Evolutionary conservation across 202 grass and related monocot species (phyloP), one percentile per base, ranked within the genome.

Genomic region (Bolboschoenoplectus hybrid): DNA sequence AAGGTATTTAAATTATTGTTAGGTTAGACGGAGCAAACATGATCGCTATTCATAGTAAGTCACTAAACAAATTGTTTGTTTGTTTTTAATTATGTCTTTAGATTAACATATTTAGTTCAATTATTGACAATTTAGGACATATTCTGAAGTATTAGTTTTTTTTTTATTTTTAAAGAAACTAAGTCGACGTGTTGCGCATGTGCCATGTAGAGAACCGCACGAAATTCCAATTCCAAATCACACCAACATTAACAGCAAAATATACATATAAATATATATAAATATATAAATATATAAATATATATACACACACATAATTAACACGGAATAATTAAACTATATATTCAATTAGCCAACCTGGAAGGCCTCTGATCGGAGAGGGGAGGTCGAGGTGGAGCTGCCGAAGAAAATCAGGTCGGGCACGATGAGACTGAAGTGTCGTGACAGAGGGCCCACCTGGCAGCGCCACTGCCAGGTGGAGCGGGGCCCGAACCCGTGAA

Each of bases 391-490:
- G 49, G 26, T 84, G 78, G 75, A 71, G 45, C 79, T 81, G 26
- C 91, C 90, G 67, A 98, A 98, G 93, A 92, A 92, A 44, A 98
- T 63, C 81, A 95, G 83, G 86, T 98, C 90, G 2, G 93, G 91
- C 17, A 98, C 84, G 87, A 98, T 32, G 84, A 98, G 36, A 82
- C 94, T 88, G 91, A 93, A 95, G 36, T 91, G 93, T 19, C 81
- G 61, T 26, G 91, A 91, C 4, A 98, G 87, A 4, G 90, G 67
- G 0, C 90, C 65, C 9, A 98, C 91, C 89, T 95, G 87, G 79
- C 72, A 85, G 80, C 90, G 84, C 95, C 95, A 98, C 67, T 95
- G 91, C 93, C 89, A 98, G 17, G 88, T 91, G 78, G 87, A 87
- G 66, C 85, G 76, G 0, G 95, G 93, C 0, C 91, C 90, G 79